Base-by-base conservation (phyloP, 345 rosid species). In the Syzygium jambos region DNA sequence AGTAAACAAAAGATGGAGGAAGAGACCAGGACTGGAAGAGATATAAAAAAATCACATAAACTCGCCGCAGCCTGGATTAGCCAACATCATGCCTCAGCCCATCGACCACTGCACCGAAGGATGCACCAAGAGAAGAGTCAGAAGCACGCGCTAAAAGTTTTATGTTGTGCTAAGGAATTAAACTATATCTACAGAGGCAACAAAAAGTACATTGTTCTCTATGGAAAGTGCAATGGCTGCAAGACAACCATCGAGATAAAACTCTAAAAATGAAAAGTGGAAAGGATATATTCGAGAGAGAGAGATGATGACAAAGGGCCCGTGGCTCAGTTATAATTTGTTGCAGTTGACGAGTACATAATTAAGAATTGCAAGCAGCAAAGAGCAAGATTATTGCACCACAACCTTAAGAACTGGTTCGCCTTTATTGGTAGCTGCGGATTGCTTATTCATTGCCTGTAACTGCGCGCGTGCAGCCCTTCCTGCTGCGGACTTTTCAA, bases 401-500 rank as follows among this genome's bases (percentile, higher is more conserved):
- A 21, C 46, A 86, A 97, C 98, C 99, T 96, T 97, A 56, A 97
- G 92, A 88, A 91, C 98, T n/a, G 99, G 97, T 91, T 95, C 96
- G 89, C 98, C 98, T 90, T 91, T 91, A 90, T 93, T 94, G 54
- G 96, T 30, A 88, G 92, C 93, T 52, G 94, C 92, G 52, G 98
- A 90, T 88, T 96, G 98, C 89, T 97, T 96, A 22, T 98, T 96
- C 95, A 93, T 92, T 30, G 89, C 95, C 85, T 95, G 92, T 30
- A 93, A 46, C 85, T 96, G 98, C 52, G 98, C 98, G 38, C 93
- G 93, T 4, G 99, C 98, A 85, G 98, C 99, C 90, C 94, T 96
- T 87, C 99, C 99, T 2, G 94, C 96, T 43, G 99, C 98, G 49
- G 99, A 97, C 86, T 96, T 95, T 49, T 97, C 95, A 84, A 95